These are phyloP conservation scores for Candida caryicola DNA, from an alignment of 805 yeast genomes.

Conservation along the genomic window DNA sequence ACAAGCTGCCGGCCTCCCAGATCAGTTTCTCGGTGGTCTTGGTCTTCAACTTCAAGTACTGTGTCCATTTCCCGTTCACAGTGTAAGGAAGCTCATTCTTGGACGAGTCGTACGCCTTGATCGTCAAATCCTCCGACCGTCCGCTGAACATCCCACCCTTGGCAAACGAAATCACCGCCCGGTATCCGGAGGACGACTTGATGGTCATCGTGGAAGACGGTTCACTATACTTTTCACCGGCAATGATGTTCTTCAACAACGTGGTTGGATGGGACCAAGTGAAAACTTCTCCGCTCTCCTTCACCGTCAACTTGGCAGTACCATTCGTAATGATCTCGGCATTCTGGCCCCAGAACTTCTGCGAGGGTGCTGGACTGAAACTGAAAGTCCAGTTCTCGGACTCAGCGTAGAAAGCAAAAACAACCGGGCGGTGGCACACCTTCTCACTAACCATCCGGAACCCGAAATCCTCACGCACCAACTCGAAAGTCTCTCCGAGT, in stretches of 20 bases:
- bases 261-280: slow-evolving; percentile 84
- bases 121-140: slow-evolving; percentile 66
- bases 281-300: slow-evolving; percentile 65
- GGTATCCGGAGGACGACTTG: slow-evolving; percentile 63
- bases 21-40: slow-evolving; percentile 43
- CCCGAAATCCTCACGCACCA: slow-evolving; percentile 80
- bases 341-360: slow-evolving; percentile 94
- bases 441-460: slow-evolving; percentile 78
- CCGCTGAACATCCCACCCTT: slow-evolving; percentile 80
- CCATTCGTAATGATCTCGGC: slow-evolving; percentile 82
- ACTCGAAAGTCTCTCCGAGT: slow-evolving; percentile 89
- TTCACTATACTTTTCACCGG: slow-evolving; percentile 93
- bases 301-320: slow-evolving; percentile 52
- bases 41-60: slow-evolving; percentile 47
- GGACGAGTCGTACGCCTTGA: slow-evolving; percentile 40
- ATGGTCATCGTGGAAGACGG: slow-evolving; percentile 71
- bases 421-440: slow-evolving; percentile 82
- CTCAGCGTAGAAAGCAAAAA: slow-evolving; percentile 80
- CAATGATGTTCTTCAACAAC: slow-evolving; percentile 78
- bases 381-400: slow-evolving; percentile 65
- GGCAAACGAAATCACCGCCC: slow-evolving; percentile 71
- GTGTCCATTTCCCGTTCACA: slow-evolving; percentile 86
- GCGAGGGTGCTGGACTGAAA: slow-evolving; percentile 69
- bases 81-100: slow-evolving; percentile 37
- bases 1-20: slow-evolving; percentile 72